Percentiles rank a stretch among this genome's conserved stretches.
These are phyloP conservation scores for Wickerhamiella siamensis DNA, from an alignment of 805 yeast species.

Conservation along the genomic window DNA sequence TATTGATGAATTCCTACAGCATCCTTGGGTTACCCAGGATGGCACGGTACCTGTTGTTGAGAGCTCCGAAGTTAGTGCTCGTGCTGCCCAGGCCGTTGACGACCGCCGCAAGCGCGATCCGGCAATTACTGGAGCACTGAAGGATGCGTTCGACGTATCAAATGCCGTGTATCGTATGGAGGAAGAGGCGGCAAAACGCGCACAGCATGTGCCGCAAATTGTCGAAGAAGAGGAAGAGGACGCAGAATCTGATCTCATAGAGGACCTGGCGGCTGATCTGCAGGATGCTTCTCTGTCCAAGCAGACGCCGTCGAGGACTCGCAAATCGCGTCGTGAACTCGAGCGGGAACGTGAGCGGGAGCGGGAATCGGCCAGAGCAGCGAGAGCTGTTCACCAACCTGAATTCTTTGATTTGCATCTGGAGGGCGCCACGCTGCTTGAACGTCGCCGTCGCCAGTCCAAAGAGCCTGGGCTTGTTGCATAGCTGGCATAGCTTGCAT, in stretches of 20 bases:
- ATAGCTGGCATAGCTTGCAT: background rate
- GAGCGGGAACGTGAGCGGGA: constrained; percentile 5
- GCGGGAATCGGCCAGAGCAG: background rate
- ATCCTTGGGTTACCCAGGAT: constrained; percentile 53
- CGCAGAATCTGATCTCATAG: constrained; percentile 5
- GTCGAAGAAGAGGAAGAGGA: constrained; percentile 27
- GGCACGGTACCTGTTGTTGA: constrained; percentile 11
- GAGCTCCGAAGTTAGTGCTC: constrained; percentile 11
- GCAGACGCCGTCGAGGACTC: constrained; percentile 9
- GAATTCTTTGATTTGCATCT: constrained; percentile 41
- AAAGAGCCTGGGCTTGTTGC: constrained; percentile 2
- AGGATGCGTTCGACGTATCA: constrained; percentile 76
- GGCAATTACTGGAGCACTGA: constrained; percentile 66
- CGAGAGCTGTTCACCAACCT: constrained; percentile 7
- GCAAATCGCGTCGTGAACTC: constrained; percentile 3
- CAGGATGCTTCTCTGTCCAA: constrained; percentile 13
- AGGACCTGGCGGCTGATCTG: constrained; percentile 9
- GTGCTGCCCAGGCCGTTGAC: constrained; percentile 9
- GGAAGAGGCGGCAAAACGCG: constrained; percentile 36
- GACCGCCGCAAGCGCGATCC: constrained; percentile 23
- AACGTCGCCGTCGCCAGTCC: constrained; percentile 30
- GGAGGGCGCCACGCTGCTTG: constrained; percentile 49
- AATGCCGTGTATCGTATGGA: constrained; percentile 76
- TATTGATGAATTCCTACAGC: constrained; percentile 54
- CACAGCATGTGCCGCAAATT: constrained; percentile 16